These are phyloP conservation scores for Fraxinus albicans DNA, from an alignment of 305 asterid genomes.

Conservation along the genomic window DNA sequence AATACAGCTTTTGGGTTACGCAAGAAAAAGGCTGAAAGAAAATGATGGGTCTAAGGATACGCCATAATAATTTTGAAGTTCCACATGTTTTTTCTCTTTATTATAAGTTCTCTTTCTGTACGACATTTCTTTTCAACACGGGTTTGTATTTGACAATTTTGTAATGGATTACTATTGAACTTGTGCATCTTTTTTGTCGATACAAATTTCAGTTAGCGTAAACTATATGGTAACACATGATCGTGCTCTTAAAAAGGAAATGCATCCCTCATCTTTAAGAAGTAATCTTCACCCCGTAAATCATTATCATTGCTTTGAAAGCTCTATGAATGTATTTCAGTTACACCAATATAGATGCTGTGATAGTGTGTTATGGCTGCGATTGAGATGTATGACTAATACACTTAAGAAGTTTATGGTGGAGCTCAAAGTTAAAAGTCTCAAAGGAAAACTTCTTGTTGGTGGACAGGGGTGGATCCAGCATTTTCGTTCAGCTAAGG, in stretches of 20 bases:
- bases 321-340: neutral
- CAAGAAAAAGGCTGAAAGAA: slow-evolving; percentile 57
- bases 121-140: neutral
- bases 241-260: neutral
- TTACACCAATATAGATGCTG: neutral
- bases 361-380: neutral
- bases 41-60: slow-evolving; percentile 29
- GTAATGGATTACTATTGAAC: slow-evolving; percentile 4
- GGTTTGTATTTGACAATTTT: slow-evolving; percentile 12
- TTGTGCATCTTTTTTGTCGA: no score
- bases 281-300: neutral
- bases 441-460: neutral
- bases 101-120: slow-evolving; percentile 11
- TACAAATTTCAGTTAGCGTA: neutral
- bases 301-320: neutral
- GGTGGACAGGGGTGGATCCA: neutral
- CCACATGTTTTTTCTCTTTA: slow-evolving; percentile 3
- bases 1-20: slow-evolving; percentile 92
- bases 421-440: neutral
- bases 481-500: no score
- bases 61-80: slow-evolving; percentile 2
- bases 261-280: neutral
- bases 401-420: neutral
- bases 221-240: neutral
- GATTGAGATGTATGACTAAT: neutral